Evolutionary conservation across 805 yeast species (phyloP).

Genomic region (Candida dajiaensis): DNA sequence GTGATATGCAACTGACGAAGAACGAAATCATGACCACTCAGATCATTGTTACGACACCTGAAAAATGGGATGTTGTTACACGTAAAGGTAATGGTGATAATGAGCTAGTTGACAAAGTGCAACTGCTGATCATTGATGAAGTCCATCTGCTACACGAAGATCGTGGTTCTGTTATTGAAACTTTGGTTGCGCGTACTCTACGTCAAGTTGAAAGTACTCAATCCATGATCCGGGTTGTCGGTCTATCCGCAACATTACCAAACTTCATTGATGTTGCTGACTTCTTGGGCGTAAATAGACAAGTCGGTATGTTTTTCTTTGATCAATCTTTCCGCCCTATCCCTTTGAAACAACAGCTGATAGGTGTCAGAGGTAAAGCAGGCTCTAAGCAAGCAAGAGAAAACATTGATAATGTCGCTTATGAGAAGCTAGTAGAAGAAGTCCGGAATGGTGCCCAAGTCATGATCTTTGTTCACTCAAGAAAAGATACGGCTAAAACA

Average conservation of each 20-base stretch:
- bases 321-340: slow-evolving; percentile 92
- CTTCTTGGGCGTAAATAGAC: slow-evolving; percentile 84
- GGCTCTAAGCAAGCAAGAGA: slow-evolving; percentile 67
- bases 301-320: slow-evolving; percentile 89
- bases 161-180: slow-evolving; percentile 95
- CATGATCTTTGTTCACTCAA: slow-evolving; percentile 94
- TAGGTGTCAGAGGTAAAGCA: slow-evolving; percentile 84
- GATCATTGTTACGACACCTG: slow-evolving; percentile 90
- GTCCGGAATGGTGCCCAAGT: slow-evolving; percentile 74
- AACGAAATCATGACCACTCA: slow-evolving; percentile 79
- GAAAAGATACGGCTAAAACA: slow-evolving; percentile 87
- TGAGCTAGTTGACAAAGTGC: slow-evolving; percentile 78
- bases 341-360: slow-evolving; percentile 80
- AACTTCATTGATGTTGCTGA: slow-evolving; percentile 92
- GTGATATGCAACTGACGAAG: slow-evolving; percentile 89
- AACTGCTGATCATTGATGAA: slow-evolving; percentile 86
- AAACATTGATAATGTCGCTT: slow-evolving; percentile 68
- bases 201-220: slow-evolving; percentile 94
- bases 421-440: slow-evolving; percentile 67
- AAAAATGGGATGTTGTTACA: slow-evolving; percentile 97
- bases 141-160: slow-evolving; percentile 96
- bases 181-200: slow-evolving; percentile 88
- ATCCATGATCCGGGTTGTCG: slow-evolving; percentile 88
- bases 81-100: slow-evolving; percentile 87
- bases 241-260: slow-evolving; percentile 90